Base-by-base conservation (phyloP, 2,329 filamentous ascomycete genomes). In the Bertia moriformis region DNA sequence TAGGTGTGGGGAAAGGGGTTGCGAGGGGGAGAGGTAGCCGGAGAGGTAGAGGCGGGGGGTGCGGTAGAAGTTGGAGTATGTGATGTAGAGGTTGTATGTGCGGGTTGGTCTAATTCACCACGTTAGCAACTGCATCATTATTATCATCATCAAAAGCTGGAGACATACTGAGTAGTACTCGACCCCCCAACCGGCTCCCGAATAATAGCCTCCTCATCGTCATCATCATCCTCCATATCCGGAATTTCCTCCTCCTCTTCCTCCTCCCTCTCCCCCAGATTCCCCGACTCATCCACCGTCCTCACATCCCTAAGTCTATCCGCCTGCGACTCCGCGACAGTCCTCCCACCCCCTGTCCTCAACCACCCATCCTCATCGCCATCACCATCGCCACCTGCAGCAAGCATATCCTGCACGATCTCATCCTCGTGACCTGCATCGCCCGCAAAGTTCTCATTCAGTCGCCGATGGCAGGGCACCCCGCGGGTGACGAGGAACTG, bases 21-120 rank as follows among this genome's bases (percentile, higher is more conserved):
- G 82, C 19, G 84, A 84, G 42, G 76, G 73, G 18, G 83, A 35
- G 7, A 35, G 66, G 60, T 96, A 96, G 51, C 91, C 91, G 0
- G 87, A 93, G 37, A 98, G 77, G 60, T 95, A 98, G 51, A 96
- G 75, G 22, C 91, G 85, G 0, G 91, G 91, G 3, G 91, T 96
- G 49, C 86, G 83, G 63, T 96, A 98, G 67, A 93, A 95, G 27
- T 88, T 83, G 3, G 88, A 85, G 65, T 98, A 98, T 62, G 87
- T 91, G 53, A 98, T 96, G 69, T 98, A 98, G 48, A 98, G 80
- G 35, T 83, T 94, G 60, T 98, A 98, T n/a, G 85, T 93, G 48
- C 91, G 83, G 39, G 84, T 73, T 40, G 32, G 32, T 18, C 85
- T 93, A 22, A 36, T n/a, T n/a, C n/a, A n/a, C n/a, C 3, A 10